phyloP scores from a whole-genome alignment of 495 filamentous ascomycete genomes.

The Corynascus novoguineensis region DNA sequence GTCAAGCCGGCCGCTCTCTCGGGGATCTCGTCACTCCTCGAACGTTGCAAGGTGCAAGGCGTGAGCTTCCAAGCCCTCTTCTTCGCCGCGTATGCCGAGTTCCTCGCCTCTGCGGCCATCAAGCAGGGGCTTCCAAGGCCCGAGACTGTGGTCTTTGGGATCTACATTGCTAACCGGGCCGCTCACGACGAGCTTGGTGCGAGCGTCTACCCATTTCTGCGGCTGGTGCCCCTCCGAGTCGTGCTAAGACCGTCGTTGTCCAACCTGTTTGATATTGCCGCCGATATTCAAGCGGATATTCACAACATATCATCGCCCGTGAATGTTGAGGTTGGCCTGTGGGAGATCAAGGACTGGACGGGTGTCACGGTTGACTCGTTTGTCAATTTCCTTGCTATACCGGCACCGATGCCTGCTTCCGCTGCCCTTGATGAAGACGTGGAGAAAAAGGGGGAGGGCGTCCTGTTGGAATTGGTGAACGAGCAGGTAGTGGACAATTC shows the following conservation, averaged over 20 bases:
- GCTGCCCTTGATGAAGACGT: too few species aligned
- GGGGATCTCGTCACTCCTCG: conserved; percentile 15
- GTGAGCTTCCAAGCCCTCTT: conserved; percentile 40
- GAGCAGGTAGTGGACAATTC: not conserved
- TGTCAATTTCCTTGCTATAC: conserved; percentile 52
- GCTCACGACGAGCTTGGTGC: conserved; percentile 17
- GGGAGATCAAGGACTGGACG: conserved; percentile 48
- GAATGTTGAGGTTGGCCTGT: conserved; percentile 38
- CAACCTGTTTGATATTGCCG: conserved; percentile 23
- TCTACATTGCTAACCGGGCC: conserved; percentile 43
- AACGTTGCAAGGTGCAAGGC: conserved; percentile 22
- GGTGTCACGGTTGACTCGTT: conserved; percentile 43
- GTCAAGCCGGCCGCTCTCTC: conserved; percentile 17
- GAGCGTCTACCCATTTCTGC: conserved; percentile 34
- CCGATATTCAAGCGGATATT: conserved; percentile 37
- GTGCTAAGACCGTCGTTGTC: not conserved
- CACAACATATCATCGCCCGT: conserved; percentile 31
- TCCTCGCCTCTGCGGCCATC: conserved; percentile 2
- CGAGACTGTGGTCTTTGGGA: conserved; percentile 34
- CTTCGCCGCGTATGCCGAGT: conserved; percentile 38
- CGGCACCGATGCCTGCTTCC: not conserved
- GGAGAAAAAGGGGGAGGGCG: not conserved
- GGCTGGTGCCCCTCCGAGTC: conserved; percentile 39
- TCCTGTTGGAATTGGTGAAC: not conserved
- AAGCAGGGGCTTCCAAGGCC: not conserved